These are phyloP conservation scores for Epichloe sibirici DNA, from an alignment of 2,329 filamentous ascomycete species.

Conservation along the genomic window DNA sequence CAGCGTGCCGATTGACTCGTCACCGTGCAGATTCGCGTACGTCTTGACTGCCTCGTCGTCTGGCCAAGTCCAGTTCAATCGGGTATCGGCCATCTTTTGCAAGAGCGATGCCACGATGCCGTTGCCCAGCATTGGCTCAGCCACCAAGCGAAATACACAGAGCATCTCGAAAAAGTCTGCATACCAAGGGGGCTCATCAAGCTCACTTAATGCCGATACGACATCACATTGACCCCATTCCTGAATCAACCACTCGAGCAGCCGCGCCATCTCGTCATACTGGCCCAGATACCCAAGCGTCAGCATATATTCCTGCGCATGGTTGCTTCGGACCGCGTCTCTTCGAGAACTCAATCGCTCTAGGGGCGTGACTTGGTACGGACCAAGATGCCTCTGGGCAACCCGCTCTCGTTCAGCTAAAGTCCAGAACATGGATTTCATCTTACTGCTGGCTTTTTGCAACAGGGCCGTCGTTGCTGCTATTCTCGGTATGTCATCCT, in stretches of 20 bases:
- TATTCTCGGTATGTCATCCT: neutral
- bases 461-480: constrained; percentile 8
- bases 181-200: constrained; percentile 21
- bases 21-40: constrained; percentile 18
- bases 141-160: constrained; percentile 37
- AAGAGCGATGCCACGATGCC: constrained; percentile 20
- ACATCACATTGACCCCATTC: constrained; percentile 27
- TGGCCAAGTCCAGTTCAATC: constrained; percentile 26
- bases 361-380: constrained; percentile 16
- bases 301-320: constrained; percentile 47
- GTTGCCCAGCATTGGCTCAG: constrained; percentile 27
- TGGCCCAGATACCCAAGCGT: constrained; percentile 50
- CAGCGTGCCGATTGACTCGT: constrained; percentile 15
- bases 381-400: constrained; percentile 9
- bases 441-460: constrained; percentile 10
- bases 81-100: constrained; percentile 13
- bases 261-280: constrained; percentile 40
- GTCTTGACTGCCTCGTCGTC: constrained; percentile 21
- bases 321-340: constrained; percentile 25
- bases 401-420: constrained; percentile 15
- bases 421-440: constrained; percentile 17
- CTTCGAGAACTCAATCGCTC: constrained; percentile 21
- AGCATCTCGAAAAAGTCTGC: constrained; percentile 26
- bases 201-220: constrained; percentile 23
- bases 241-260: constrained; percentile 46